These are phyloP conservation scores for Amaranthus hypochondriacus DNA, from an alignment of 148 eudicot genomes.

Conservation along the genomic window DNA sequence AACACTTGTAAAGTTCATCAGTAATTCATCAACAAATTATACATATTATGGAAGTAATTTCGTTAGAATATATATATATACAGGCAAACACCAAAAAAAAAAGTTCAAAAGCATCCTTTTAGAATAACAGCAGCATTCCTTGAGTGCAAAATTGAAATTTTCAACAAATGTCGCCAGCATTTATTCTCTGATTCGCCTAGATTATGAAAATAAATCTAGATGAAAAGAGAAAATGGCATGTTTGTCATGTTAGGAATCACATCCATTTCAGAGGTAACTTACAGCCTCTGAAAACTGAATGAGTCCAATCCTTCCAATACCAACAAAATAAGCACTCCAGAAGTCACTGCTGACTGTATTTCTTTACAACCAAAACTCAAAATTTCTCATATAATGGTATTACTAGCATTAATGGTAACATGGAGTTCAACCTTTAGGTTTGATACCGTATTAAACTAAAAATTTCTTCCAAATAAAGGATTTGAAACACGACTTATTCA, in stretches of 20 bases:
- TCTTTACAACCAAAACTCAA: neutral
- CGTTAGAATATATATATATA: neutral
- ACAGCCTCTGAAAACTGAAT: conserved; percentile 23
- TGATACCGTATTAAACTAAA: neutral
- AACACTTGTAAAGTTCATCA: neutral
- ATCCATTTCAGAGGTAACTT: conserved; percentile 29
- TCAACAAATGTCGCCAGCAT: conserved; percentile 28
- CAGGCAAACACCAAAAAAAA: too few relatives aligned
- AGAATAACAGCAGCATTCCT: conserved; percentile 15
- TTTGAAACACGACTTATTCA: neutral
- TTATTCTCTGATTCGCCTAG: conserved; percentile 32
- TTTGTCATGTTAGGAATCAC: conserved; percentile 31
- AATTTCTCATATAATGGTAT: neutral
- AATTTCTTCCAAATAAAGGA: neutral
- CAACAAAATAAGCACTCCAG: conserved; percentile 17
- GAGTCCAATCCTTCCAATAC: conserved; percentile 24
- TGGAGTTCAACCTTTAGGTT: neutral
- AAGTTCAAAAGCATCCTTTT: neutral
- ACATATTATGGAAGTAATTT: neutral
- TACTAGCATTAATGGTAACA: neutral
- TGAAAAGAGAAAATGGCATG: conserved; percentile 30
- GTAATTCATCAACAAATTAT: neutral
- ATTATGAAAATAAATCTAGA: conserved; percentile 20
- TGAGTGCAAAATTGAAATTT: conserved; percentile 21
- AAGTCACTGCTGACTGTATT: conserved; percentile 8